phyloP scores from a whole-genome alignment of 306 rosid genomes.

The Rosa multiflora region DNA sequence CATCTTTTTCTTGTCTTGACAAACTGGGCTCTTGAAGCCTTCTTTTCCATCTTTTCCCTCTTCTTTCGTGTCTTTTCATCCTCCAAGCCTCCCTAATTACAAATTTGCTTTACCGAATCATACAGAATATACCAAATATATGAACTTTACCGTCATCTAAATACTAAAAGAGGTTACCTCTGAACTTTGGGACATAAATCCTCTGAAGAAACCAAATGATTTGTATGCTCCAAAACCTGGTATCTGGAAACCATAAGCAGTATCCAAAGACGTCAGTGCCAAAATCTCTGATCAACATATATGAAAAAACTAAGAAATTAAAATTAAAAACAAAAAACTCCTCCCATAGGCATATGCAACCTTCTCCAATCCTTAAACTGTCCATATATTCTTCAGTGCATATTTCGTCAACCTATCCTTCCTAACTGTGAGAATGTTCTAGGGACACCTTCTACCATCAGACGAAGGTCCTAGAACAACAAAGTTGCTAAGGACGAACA shows the following conservation, averaged over 20 bases:
- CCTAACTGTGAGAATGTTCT: background rate
- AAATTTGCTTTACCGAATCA: constrained; percentile 9
- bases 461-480: background rate
- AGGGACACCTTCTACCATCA: background rate
- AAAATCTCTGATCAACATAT: background rate
- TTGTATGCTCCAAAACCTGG: constrained; percentile 87
- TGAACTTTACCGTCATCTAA: background rate
- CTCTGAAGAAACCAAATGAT: constrained; percentile 70
- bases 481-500: background rate
- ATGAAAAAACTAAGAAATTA: background rate
- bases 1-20: constrained; percentile 70
- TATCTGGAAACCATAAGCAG: constrained; percentile 50
- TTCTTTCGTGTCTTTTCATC: constrained; percentile 92
- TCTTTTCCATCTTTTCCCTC: constrained; percentile 95
- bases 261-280: background rate
- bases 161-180: constrained; percentile 44
- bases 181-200: constrained; percentile 64
- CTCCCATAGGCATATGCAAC: background rate
- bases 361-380: background rate
- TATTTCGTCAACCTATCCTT: background rate
- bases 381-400: background rate
- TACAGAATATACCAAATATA: constrained; percentile 13
- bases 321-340: background rate
- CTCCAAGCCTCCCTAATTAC: constrained; percentile 62
- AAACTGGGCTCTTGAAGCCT: constrained; percentile 75